Evolutionary conservation across 2,329 filamentous ascomycete genomes (phyloP).

Genomic region (Beauveria bassiana): DNA sequence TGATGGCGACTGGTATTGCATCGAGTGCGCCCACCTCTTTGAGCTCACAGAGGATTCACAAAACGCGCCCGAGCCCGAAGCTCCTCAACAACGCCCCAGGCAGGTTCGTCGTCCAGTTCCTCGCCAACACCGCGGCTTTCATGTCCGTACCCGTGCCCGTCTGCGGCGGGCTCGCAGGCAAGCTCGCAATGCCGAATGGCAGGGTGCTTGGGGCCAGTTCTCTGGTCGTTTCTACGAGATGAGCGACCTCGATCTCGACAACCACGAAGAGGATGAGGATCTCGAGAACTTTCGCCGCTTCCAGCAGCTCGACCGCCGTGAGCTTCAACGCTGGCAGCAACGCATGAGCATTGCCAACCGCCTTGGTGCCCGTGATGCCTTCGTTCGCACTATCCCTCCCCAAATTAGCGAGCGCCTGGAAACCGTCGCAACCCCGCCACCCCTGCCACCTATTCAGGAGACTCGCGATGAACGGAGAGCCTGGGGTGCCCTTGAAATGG

Average conservation of each 20-base stretch:
- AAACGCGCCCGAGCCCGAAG: conserved; percentile 24
- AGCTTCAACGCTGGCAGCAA: conserved; percentile 70
- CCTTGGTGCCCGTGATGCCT: conserved; percentile 66
- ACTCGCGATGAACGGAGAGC: conserved; percentile 73
- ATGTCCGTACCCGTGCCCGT: conserved; percentile 48
- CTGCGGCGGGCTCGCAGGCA: conserved; percentile 48
- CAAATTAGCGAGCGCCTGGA: conserved; percentile 56
- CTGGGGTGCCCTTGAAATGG: conserved; percentile 87
- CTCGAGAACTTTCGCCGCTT: conserved; percentile 46
- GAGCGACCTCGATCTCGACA: conserved; percentile 34
- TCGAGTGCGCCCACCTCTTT: conserved; percentile 60
- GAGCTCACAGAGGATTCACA: conserved; percentile 25
- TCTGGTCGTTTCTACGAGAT: conserved; percentile 54
- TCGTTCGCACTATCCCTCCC: conserved; percentile 52
- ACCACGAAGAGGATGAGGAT: conserved; percentile 62
- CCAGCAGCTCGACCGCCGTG: conserved; percentile 49
- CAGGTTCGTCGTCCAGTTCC: conserved; percentile 24
- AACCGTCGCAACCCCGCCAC: conserved; percentile 26
- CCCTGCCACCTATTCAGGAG: conserved; percentile 46
- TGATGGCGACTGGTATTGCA: conserved; percentile 80
- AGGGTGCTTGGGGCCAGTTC: conserved; percentile 70
- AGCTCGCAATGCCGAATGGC: conserved; percentile 77
- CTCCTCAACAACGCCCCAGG: conserved; percentile 18
- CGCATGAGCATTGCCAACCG: conserved; percentile 74
- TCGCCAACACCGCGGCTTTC: conserved; percentile 26